Base-by-base conservation (phyloP, 768 basidiomycete genomes). In the Mycena filopes region DNA sequence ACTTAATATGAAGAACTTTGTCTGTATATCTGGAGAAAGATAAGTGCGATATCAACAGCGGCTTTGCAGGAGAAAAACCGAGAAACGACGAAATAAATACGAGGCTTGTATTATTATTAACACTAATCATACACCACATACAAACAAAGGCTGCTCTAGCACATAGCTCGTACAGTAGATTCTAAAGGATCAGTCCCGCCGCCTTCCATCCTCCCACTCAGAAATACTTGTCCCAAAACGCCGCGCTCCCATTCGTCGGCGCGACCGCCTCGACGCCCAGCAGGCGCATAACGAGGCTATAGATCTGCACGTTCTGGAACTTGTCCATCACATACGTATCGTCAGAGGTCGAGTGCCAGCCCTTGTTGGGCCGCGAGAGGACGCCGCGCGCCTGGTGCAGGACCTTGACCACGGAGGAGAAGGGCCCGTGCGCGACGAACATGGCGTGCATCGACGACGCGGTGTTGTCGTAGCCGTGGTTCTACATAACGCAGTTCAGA, bases 351-450 rank as follows among this genome's bases (percentile, higher is more conserved):
- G 89, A 91, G 70, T 91, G 87, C 91, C 91, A 92, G 42, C 86
- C 84, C 66, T 86, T 80, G 70, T 75, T 77, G 20, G 73, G 70
- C 46, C 75, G 74, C 40, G 67, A 75, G 20, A 77, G 73, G 53
- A 60, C 47, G 60, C 60, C 43, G 56, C 47, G 74, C 46, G 51
- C 69, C 26, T 84, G 80, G 69, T 88, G 84, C 47, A 83, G 74
- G 9, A 83, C 78, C 76, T 94, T 95, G 55, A 88, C 83, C 45
- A 86, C 84, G 13, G 86, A 77, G 16, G 91, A 88, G 76, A 95
- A 96, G 0, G 96, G 96, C 1, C 96, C 96, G 73, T 95, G 94
- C 12, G 94, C 95, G 61, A 97, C 89, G 76, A 97, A 96, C 74
- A 94, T 90, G 2, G 95, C 95, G 54, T 89, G 87, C 96, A 97